Percentiles rank a stretch among this genome's conserved stretches.
These are phyloP conservation scores for Scedosporium minutisporum DNA, from an alignment of 2,329 filamentous ascomycete species.

Conservation along the genomic window DNA sequence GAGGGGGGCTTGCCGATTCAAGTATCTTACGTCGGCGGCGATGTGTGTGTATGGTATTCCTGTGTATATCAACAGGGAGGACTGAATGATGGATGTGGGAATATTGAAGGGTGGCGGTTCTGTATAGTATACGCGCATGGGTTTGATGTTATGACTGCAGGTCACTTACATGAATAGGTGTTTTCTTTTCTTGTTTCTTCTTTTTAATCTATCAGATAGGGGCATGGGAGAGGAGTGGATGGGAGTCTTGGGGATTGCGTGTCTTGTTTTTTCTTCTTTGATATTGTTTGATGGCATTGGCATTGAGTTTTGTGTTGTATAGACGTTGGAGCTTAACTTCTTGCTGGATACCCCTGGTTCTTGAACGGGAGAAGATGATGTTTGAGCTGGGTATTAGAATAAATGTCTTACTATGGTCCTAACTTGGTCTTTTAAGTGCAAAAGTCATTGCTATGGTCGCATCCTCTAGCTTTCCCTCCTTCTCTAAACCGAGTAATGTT, in stretches of 20 bases:
- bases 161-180: neutral
- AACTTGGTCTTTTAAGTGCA: no score
- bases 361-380: neutral
- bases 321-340: neutral
- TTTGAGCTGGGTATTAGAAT: neutral
- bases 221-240: neutral
- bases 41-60: conserved; percentile 93
- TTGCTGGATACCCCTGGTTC: neutral
- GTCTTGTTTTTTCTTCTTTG: neutral
- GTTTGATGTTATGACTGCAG: neutral
- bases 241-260: neutral
- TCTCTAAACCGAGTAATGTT: no score
- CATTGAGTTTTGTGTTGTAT: neutral
- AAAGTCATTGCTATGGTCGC: no score
- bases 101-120: no score
- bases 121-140: no score
- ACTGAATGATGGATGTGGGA: conserved; percentile 1
- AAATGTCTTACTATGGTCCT: neutral
- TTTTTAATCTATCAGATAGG: neutral
- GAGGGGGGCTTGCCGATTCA: conserved; percentile 71
- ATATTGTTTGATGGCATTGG: neutral
- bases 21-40: conserved; percentile 86
- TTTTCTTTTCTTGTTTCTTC: conserved; percentile 4
- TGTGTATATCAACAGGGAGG: conserved; percentile 55
- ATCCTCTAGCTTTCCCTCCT: no score